A percentile compares a stretch with the other conserved stretches of the same genome.
These are phyloP conservation scores for Mallotus repandus DNA, from an alignment of 441 rosid genomes.

Conservation along the genomic window DNA sequence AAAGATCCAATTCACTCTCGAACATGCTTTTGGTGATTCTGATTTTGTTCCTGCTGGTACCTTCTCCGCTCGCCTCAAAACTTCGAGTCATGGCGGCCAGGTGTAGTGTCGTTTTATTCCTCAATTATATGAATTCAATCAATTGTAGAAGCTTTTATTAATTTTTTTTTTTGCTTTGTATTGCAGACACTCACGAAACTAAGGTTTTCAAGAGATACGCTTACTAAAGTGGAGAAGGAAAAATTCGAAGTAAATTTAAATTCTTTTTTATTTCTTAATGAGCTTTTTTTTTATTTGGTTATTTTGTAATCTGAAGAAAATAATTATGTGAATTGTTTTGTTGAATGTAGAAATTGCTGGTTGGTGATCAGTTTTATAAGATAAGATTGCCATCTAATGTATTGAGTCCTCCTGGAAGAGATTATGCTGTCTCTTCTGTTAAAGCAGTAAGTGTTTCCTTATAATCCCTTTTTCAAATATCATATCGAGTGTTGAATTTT, in stretches of 20 bases:
- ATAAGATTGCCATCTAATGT: constrained; percentile 94
- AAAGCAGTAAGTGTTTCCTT: constrained; percentile 65
- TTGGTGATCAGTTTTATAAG: constrained; percentile 77
- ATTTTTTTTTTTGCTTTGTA: constrained; percentile 1
- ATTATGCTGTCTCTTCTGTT: constrained; percentile 69
- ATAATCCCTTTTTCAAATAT: too few relatives aligned
- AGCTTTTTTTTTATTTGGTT: too few relatives aligned
- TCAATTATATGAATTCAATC: neutral
- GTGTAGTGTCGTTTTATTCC: constrained; percentile 27
- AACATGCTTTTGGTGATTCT: constrained; percentile 88
- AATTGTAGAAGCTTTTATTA: neutral
- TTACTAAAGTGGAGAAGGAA: constrained; percentile 57
- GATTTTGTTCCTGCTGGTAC: constrained; percentile 75
- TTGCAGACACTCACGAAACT: constrained; percentile 78
- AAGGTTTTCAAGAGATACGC: constrained; percentile 71
- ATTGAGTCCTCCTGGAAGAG: constrained; percentile 67
- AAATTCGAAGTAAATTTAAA: constrained; percentile 52
- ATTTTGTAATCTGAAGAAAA: neutral
- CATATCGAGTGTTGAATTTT: too few relatives aligned
- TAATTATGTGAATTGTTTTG: neutral
- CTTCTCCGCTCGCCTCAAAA: constrained; percentile 91
- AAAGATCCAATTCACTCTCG: constrained; percentile 85
- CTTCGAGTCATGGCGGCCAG: constrained; percentile 79
- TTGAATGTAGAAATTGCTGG: constrained; percentile 53
- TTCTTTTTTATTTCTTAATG: too few relatives aligned